Evolutionary conservation across 169 alveolate species (phyloP).

Genomic region (Toxoplasma gondii): DNA sequence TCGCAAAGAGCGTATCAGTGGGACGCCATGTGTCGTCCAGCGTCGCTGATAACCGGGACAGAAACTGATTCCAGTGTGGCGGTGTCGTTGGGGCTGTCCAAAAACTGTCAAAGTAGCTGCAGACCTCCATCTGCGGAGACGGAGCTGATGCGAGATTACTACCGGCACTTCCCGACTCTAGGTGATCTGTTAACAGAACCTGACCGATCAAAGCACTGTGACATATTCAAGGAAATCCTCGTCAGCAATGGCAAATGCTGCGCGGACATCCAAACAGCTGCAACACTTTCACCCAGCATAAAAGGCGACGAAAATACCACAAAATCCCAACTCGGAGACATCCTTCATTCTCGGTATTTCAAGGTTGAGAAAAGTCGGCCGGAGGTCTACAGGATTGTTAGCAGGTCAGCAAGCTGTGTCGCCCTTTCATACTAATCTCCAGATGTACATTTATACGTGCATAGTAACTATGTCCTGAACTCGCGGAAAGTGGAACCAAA

Average conservation of each 20-base stretch:
- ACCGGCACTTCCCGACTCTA: constrained; percentile 29
- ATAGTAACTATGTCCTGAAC: too few relatives aligned
- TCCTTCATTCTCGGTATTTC: constrained; percentile 61
- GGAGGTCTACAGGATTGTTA: constrained; percentile 82
- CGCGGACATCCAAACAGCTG: constrained; percentile 16
- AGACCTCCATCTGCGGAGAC: not conserved
- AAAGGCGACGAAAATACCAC: not conserved
- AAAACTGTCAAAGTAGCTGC: not conserved
- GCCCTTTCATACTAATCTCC: not conserved
- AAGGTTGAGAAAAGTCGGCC: constrained; percentile 79
- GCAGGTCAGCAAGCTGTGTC: constrained; percentile 38
- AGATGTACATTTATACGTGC: not conserved
- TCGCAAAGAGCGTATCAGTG: not conserved
- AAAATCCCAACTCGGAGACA: not conserved
- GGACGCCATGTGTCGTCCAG: not conserved
- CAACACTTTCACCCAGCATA: not conserved
- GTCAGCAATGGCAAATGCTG: constrained; percentile 25
- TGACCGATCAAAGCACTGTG: constrained; percentile 9
- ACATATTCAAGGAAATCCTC: not conserved
- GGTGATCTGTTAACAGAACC: constrained; percentile 19
- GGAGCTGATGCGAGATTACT: not conserved
- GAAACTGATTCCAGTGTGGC: not conserved
- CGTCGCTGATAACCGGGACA: not conserved
- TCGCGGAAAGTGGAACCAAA: too few relatives aligned
- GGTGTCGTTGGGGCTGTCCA: not conserved